A percentile compares a stretch with the other conserved stretches of the same genome.
Conservation (phyloP, 805 yeast species). For the Lipomyces mesembrius region DNA sequence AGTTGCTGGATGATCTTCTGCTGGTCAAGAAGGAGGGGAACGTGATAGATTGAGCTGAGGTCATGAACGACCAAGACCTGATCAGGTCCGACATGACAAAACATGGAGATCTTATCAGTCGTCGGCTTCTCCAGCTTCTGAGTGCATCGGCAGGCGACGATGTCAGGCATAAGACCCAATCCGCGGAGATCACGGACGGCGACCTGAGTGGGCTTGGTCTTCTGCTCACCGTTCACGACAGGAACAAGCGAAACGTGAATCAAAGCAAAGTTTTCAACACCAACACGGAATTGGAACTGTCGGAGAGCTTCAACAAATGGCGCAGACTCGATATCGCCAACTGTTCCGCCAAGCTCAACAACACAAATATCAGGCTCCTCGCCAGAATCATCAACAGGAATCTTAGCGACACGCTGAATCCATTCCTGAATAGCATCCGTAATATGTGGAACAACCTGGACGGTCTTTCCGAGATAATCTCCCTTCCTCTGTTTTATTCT, state of each 20-base stretch:
- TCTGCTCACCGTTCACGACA: slow-evolving; percentile 97
- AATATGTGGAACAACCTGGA: slow-evolving; percentile 97
- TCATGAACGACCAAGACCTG: slow-evolving; percentile 97
- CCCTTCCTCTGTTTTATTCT: slow-evolving; percentile 66
- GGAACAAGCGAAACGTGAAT: slow-evolving; percentile 97
- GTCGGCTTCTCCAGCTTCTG: slow-evolving; percentile 79
- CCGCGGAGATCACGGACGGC: slow-evolving; percentile 97
- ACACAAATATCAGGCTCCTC: slow-evolving; percentile 94
- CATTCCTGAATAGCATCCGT: slow-evolving; percentile 98
- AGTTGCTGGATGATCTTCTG: slow-evolving; percentile 82
- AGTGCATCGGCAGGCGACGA: slow-evolving; percentile 97
- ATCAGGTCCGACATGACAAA: slow-evolving; percentile 98
- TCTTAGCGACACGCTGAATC: slow-evolving; percentile 89
- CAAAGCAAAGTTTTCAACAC: slow-evolving; percentile 88
- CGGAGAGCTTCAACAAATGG: slow-evolving; percentile 99
- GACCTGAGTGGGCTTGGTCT: slow-evolving; percentile 99
- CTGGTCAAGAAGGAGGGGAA: slow-evolving; percentile 86
- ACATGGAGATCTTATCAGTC: slow-evolving; percentile 96
- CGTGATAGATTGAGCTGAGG: slow-evolving; percentile 95
- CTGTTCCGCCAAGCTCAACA: slow-evolving; percentile 96
- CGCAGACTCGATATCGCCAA: slow-evolving; percentile 98
- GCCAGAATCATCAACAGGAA: slow-evolving; percentile 90
- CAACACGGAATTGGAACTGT: slow-evolving; percentile 98
- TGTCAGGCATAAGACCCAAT: slow-evolving; percentile 90
- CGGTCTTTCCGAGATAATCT: slow-evolving; percentile 98